A percentile compares a stretch with the other conserved stretches of the same genome.
Conservation (phyloP, 2,329 filamentous ascomycete genomes). For the Xylariaceae sp. region DNA sequence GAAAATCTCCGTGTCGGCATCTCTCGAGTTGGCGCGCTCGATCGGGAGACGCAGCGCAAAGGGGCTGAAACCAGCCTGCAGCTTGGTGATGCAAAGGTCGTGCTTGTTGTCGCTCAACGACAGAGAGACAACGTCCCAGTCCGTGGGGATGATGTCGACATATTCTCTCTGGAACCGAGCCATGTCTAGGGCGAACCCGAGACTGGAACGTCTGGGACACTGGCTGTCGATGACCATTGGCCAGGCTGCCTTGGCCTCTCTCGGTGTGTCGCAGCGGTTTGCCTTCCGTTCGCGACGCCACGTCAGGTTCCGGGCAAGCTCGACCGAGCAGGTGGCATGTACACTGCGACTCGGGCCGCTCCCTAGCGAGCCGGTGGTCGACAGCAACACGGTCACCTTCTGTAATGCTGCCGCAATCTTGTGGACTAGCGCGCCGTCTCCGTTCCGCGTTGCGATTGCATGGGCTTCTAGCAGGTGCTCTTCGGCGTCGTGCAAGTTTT, state of each 20-base stretch:
- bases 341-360: constrained; percentile 45
- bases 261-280: constrained; percentile 37
- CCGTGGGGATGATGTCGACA: constrained; percentile 74
- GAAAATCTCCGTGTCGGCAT: constrained; percentile 73
- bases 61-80: constrained; percentile 68
- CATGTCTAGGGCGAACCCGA: constrained; percentile 47
- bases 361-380: constrained; percentile 50
- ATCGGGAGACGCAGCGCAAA: constrained; percentile 85
- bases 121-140: constrained; percentile 83
- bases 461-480: constrained; percentile 62
- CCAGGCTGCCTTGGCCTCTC: constrained; percentile 31
- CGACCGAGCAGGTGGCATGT: constrained; percentile 58
- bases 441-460: constrained; percentile 45
- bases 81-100: constrained; percentile 84
- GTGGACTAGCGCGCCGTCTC: constrained; percentile 56
- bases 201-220: constrained; percentile 36
- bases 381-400: constrained; percentile 60
- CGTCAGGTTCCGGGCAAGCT: constrained; percentile 65
- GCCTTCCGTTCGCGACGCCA: constrained; percentile 60
- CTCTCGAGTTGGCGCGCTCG: constrained; percentile 72
- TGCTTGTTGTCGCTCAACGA: constrained; percentile 75
- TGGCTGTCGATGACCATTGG: constrained; percentile 30
- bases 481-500: constrained; percentile 59
- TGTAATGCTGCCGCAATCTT: constrained; percentile 59
- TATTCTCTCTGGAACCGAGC: constrained; percentile 70